Evolutionary conservation across 1,284 basidiomycete species (phyloP), one percentile per base, ranked within the genome.

Genomic region (Trichosporon sp.): DNA sequence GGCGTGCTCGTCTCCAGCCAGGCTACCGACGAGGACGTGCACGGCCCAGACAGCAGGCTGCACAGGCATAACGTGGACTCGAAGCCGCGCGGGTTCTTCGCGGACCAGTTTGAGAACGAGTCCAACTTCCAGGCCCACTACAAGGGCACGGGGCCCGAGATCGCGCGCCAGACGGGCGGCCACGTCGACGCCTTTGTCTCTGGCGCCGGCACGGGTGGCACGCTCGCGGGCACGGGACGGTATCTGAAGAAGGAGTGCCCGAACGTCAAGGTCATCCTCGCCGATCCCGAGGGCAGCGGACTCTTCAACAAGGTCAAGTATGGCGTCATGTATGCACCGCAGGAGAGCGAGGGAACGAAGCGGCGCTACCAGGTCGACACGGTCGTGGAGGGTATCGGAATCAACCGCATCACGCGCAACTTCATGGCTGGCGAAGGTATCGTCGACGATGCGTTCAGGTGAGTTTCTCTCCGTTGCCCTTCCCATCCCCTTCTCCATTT

Each of bases 191-290:
- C 92, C 2, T 98, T 98, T 79, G 91, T 99, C 35, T 90, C 91
- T n/a, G 97, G 97, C 1, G 95, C 96, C 72, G 94, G 94, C 14
- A 99, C 96, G 0, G 97, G 97, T 4, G 97, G 97, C 2, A 98
- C 96, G 0, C 89, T 99, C 48, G 91, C 94, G 0, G 97, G 96
- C 0, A 89, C 89, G 0, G 94, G 93, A 0, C 88, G 87, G 59
- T 97, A 88, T 78, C 85, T 99, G 65, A 97, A 86, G 72, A 75
- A 77, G 26, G 75, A 76, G 56, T 69, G 80, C 12, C 77, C 78
- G 0, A 85, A 88, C 68, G 79, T 94, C 66, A 80, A 88, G n/a
- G 87, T 97, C 12, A 90, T 91, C 2, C 87, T 98, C 40, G 89
- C 93, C 1, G 96, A 99, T 85, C 96, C 96, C 0, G 92, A 96